Conservation (phyloP, 1,284 basidiomycete species). For the Irpex sp. region DNA sequence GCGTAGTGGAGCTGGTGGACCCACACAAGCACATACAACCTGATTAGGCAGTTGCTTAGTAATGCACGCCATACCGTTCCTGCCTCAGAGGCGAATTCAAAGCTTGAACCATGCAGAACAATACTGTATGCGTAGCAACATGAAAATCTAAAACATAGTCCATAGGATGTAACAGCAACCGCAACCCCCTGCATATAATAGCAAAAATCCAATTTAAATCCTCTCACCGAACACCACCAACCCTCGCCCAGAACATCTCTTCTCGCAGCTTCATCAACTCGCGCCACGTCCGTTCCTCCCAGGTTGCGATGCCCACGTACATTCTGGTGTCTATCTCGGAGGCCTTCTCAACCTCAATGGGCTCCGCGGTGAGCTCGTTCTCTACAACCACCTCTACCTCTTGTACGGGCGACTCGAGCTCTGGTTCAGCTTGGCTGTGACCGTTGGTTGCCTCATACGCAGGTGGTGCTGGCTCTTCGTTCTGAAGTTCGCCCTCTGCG, state of each 20-base stretch:
- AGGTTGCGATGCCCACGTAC: slow-evolving; percentile 58
- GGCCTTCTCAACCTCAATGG: neutral
- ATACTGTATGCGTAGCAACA: neutral
- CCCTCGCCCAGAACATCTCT: slow-evolving; percentile 85
- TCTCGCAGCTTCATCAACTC: slow-evolving; percentile 78
- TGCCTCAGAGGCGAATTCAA: too few species aligned
- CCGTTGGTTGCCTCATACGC: neutral
- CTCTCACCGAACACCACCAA: slow-evolving; percentile 54
- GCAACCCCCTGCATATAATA: neutral
- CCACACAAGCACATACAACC: slow-evolving; percentile 1
- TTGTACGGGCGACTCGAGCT: neutral
- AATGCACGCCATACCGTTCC: too few species aligned
- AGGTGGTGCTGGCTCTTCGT: neutral
- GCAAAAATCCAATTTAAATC: neutral
- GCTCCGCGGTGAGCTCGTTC: neutral
- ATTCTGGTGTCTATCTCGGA: neutral
- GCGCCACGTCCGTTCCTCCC: slow-evolving; percentile 90
- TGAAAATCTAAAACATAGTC: neutral
- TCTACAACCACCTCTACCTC: neutral
- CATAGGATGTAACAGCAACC: neutral
- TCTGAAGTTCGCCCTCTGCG: neutral
- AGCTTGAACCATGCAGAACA: neutral
- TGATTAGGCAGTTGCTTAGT: neutral
- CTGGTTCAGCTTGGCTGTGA: neutral
- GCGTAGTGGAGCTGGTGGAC: slow-evolving; percentile 1